phyloP scores from a whole-genome alignment of 441 rosid species.

The Jatropha multifida region DNA sequence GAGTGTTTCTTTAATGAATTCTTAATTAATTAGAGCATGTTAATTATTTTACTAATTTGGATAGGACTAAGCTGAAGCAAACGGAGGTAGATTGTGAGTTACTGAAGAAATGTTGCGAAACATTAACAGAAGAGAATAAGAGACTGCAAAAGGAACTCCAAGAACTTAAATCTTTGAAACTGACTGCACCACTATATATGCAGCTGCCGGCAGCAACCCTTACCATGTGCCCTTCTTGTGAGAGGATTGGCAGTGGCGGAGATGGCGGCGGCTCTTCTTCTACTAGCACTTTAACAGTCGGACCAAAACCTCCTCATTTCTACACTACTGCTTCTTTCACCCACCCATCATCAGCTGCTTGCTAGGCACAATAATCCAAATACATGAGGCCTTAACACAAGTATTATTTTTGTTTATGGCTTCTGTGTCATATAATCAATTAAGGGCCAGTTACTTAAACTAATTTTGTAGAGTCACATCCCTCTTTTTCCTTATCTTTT shows the following conservation, averaged over 20 bases:
- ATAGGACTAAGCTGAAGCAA: constrained; percentile 93
- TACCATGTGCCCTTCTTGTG: constrained; percentile 64
- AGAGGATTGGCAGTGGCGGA: constrained; percentile 33
- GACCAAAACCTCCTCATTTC: constrained; percentile 33
- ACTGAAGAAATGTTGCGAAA: constrained; percentile 75
- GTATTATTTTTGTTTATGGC: constrained; percentile 17
- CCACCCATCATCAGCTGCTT: constrained; percentile 43
- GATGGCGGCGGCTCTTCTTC: constrained; percentile 18
- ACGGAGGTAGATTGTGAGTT: constrained; percentile 82
- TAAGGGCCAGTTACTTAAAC: not conserved
- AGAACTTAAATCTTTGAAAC: constrained; percentile 65
- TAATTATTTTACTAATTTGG: no score
- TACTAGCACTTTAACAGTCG: constrained; percentile 20
- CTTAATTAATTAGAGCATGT: no score
- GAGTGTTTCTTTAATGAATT: no score
- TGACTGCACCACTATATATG: constrained; percentile 34
- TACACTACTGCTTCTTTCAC: constrained; percentile 22
- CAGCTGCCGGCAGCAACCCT: constrained; percentile 55
- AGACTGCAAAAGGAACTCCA: constrained; percentile 74
- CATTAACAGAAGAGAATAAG: constrained; percentile 71
- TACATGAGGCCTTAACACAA: constrained; percentile 13
- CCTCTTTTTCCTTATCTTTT: not conserved
- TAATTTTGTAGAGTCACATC: constrained; percentile 7
- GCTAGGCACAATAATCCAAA: constrained; percentile 17
- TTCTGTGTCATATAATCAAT: not conserved